Conservation (phyloP, 441 rosid species). For the Monsonia emarginata region DNA sequence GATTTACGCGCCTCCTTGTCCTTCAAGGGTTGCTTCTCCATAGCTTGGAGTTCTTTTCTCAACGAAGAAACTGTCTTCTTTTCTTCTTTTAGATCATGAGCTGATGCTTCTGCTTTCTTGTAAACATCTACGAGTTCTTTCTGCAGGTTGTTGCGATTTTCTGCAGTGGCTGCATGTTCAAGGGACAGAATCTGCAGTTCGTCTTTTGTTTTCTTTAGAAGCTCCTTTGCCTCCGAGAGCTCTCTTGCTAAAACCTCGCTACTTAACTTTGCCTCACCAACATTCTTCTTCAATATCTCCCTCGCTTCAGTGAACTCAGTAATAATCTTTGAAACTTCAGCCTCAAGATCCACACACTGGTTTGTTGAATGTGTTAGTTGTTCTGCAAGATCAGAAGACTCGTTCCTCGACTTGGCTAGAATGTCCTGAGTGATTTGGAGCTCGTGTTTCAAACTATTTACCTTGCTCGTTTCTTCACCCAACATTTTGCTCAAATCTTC, state of each 20-base stretch:
- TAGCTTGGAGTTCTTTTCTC: slow-evolving; percentile 46
- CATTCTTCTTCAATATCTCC: slow-evolving; percentile 28
- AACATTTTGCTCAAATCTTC: slow-evolving; percentile 42
- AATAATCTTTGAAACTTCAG: slow-evolving; percentile 42
- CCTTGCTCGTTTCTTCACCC: slow-evolving; percentile 33
- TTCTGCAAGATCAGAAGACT: slow-evolving; percentile 43
- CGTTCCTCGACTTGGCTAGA: slow-evolving; percentile 40
- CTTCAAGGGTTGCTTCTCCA: slow-evolving; percentile 53
- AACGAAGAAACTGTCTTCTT: slow-evolving; percentile 35
- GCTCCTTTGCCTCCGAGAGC: slow-evolving; percentile 41
- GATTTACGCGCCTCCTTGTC: slow-evolving; percentile 58
- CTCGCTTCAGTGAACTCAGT: slow-evolving; percentile 44
- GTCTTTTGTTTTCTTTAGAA: slow-evolving; percentile 37
- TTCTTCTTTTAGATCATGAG: slow-evolving; percentile 52
- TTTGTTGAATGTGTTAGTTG: slow-evolving; percentile 42
- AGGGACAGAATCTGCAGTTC: slow-evolving; percentile 35
- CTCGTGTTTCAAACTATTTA: slow-evolving; percentile 46
- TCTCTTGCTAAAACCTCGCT: slow-evolving; percentile 37
- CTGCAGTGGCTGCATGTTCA: slow-evolving; percentile 38
- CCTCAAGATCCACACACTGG: slow-evolving; percentile 43
- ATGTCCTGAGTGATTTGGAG: slow-evolving; percentile 36
- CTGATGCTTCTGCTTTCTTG: slow-evolving; percentile 43
- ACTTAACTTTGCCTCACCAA: slow-evolving; percentile 37
- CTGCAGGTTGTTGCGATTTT: slow-evolving; percentile 42
- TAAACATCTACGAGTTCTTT: slow-evolving; percentile 53